Evolutionary conservation across 2,329 filamentous ascomycete genomes (phyloP).

Genomic region (Cryphonectria naterciae): DNA sequence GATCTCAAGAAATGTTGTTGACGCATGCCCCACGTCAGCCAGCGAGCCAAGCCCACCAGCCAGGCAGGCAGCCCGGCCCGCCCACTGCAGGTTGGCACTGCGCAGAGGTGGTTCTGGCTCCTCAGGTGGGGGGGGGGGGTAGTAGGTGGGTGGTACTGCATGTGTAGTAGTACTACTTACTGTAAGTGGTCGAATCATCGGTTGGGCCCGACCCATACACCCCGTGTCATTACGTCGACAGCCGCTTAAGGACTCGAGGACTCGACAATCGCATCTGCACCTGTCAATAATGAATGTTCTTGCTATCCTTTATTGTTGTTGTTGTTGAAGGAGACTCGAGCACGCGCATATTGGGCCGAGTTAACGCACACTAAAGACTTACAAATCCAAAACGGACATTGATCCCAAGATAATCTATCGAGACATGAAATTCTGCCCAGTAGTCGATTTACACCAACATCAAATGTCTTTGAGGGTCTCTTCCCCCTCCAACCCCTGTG

Average conservation of each 20-base stretch:
- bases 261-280: too few relatives aligned
- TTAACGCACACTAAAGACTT: neutral
- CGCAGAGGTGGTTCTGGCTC: neutral
- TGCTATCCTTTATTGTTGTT: neutral
- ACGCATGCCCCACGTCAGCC: conserved; percentile 14
- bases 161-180: neutral
- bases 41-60: neutral
- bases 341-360: neutral
- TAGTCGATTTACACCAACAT: neutral
- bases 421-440: neutral
- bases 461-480: neutral
- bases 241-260: neutral
- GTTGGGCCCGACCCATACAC: neutral
- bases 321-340: neutral
- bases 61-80: neutral
- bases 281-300: neutral
- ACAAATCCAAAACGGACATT: neutral
- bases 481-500: neutral
- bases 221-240: neutral
- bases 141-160: neutral
- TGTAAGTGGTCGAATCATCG: neutral
- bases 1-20: conserved; percentile 8
- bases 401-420: neutral
- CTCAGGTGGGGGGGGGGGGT: neutral
- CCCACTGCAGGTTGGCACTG: conserved; percentile 13